Percentiles rank a stretch among this genome's conserved stretches.
phyloP scores from a whole-genome alignment of 2,329 filamentous ascomycete genomes.

The Venturiaceae sp. region DNA sequence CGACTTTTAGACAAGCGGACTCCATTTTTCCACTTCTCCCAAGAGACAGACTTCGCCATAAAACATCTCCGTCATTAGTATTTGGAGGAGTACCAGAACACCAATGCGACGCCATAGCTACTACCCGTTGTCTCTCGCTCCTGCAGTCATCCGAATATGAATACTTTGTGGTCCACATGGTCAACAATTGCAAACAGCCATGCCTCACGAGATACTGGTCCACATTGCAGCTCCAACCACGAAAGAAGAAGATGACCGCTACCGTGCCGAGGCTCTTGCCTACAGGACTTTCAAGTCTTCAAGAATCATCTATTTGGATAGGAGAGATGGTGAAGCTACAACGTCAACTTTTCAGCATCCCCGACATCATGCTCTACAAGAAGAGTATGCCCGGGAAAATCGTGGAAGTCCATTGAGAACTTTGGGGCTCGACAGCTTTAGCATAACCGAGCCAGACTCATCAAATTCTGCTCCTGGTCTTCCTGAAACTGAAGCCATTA shows the following conservation, averaged over 20 bases:
- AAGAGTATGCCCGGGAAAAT: not conserved
- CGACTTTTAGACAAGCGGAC: not conserved
- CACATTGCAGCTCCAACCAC: slow-evolving; percentile 35
- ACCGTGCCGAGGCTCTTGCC: slow-evolving; percentile 27
- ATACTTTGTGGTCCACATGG: not conserved
- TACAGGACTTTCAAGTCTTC: slow-evolving; percentile 26
- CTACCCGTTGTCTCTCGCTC: not conserved
- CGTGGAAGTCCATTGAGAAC: not conserved
- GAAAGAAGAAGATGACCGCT: slow-evolving; percentile 30
- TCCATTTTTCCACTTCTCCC: not conserved
- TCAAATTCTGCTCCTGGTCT: not conserved
- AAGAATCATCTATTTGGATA: not conserved
- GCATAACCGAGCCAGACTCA: not conserved
- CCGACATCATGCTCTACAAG: not conserved
- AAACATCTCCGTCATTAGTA: too few relatives aligned
- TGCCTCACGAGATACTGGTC: slow-evolving; percentile 26
- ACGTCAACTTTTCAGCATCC: not conserved
- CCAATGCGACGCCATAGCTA: not conserved
- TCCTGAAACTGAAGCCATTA: not conserved
- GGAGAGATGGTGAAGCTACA: not conserved
- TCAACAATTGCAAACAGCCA: not conserved
- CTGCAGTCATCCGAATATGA: not conserved
- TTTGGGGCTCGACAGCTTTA: not conserved
- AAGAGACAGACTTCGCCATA: too few relatives aligned
- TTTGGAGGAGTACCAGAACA: not conserved